Base-by-base conservation (phyloP, 2,329 filamentous ascomycete genomes). In the Grosmannia serpens region DNA sequence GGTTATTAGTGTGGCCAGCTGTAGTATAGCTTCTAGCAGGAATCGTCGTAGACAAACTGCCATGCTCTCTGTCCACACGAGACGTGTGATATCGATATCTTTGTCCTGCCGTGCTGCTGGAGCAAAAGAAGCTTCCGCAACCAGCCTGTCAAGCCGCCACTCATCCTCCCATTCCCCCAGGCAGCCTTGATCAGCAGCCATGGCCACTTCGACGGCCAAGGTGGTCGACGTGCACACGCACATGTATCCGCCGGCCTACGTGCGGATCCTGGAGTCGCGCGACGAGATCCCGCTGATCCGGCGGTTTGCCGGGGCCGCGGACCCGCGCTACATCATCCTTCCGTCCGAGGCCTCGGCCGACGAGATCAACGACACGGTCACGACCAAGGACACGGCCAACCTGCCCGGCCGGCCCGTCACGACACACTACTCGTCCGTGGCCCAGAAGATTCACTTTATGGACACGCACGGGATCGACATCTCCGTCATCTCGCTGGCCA, bases 381-480 rank as follows among this genome's bases (percentile, higher is more conserved):
- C 78, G 51, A 27, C 44, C 41, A 24, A n/a, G 50, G 44, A 52
- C 13, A 8, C 33, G 11, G 35, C n/a, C n/a, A 22, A 35, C 7
- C 80, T 83, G 10, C 85, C 88, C 3, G 91, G 91, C 44, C 84
- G 91, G 4, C 91, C 91, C 4, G 83, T 96, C 50, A 92, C 90
- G 26, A 77, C 83, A 1, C 88, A 91, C 66, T 96, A 92, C 76
- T 89, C 86, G 62, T 88, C 89, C 51, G 85, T 95, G 59, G 74
- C 77, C 20, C 79, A 89, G 65, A 96, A 96, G 68, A 78, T 96
- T 17, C 78, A 83, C 54, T 96, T 96, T 74, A 96, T 96, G 91
- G 80, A 90, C 69, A 81, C 78, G 20, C 91, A 96, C 73, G 75
- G 75, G 57, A 96, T 96, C 69, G 81, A 87, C 70, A 84, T 87